Evolutionary conservation across 2,329 filamentous ascomycete genomes (phyloP), one percentile per base, ranked within the genome.

Genomic region (Purpureocillium takamizusanense): DNA sequence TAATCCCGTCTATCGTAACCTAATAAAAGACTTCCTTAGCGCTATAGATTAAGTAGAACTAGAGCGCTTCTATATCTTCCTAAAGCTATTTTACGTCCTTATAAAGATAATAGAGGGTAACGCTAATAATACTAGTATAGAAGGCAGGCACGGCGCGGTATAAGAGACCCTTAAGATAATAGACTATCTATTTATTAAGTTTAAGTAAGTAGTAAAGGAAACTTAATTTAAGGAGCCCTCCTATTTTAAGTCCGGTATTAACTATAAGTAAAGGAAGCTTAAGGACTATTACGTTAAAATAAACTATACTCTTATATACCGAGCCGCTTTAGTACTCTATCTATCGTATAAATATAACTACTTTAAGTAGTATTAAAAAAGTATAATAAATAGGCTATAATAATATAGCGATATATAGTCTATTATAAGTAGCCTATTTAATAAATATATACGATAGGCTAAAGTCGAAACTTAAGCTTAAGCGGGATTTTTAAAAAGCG

Each of bases 311-410:
- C 37, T 31, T 12, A 31, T 39, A 12, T 39, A 39, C 31, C 18
- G 31, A 33, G 37, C 37, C 11, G 37, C 37, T 11, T n/a, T 39
- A 18, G 37, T 17, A 13, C 37, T 39, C 14, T 31, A 39, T 31
- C 37, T 31, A 34, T 33, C 37, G 6, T 39, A 39, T 34, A 17
- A 31, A 13, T 39, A 39, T 15, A 21, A 39, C 30, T 39, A 39
- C 21, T 39, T 39, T 16, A 31, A 39, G 37, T 12, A 15, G 14
- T 17, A 33, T 31, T 34, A 31, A 31, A 34, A 30, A 27, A 36
- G 14, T n/a, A 23, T 15, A 13, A 36, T 39, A 31, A 31, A 39
- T 12, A 27, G 25, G 31, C 37, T 31, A n/a, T 5, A 21, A 13
- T 39, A 31, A 31, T 30, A 36, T 28, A 29, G 35, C 23, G 35